Percentiles rank a stretch among this genome's conserved stretches.
These are phyloP conservation scores for Suillus plorans DNA, from an alignment of 768 basidiomycete genomes.

Conservation along the genomic window DNA sequence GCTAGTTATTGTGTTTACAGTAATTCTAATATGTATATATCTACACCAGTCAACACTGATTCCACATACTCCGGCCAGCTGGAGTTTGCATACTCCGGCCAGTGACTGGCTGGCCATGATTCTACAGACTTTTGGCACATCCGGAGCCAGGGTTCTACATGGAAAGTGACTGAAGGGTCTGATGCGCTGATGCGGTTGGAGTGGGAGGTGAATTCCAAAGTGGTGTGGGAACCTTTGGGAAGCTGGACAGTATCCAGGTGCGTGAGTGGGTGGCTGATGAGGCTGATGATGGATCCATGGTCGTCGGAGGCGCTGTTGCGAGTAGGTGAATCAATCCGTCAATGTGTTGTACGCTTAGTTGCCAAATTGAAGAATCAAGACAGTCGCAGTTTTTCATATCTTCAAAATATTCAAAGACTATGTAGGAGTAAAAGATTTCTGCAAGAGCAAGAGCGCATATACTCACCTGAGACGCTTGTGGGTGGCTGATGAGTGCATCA, in stretches of 20 bases:
- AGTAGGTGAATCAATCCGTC: constrained; percentile 11
- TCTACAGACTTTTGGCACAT: no score
- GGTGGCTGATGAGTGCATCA: neutral
- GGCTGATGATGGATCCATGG: constrained; percentile 15
- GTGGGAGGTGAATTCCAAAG: constrained; percentile 40
- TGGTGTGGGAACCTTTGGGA: constrained; percentile 16
- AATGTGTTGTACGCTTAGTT: constrained; percentile 9
- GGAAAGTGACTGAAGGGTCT: no score
- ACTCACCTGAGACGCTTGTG: constrained; percentile 18
- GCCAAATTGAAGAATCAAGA: neutral
- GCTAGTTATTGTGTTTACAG: no score
- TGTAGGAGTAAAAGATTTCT: no score
- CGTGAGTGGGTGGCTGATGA: constrained; percentile 19
- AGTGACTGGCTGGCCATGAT: no score
- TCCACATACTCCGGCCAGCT: no score
- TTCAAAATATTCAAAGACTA: no score
- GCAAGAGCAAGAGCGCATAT: constrained; percentile 2
- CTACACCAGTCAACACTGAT: no score
- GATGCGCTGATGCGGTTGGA: constrained; percentile 34
- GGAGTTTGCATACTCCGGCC: no score
- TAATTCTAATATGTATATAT: no score
- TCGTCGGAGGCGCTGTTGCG: neutral
- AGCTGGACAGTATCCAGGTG: constrained; percentile 13
- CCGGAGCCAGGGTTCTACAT: no score
- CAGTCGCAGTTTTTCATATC: neutral